Evolutionary conservation across 148 eudicot genomes (phyloP).

Genomic region (Fagopyrum homotropicum): DNA sequence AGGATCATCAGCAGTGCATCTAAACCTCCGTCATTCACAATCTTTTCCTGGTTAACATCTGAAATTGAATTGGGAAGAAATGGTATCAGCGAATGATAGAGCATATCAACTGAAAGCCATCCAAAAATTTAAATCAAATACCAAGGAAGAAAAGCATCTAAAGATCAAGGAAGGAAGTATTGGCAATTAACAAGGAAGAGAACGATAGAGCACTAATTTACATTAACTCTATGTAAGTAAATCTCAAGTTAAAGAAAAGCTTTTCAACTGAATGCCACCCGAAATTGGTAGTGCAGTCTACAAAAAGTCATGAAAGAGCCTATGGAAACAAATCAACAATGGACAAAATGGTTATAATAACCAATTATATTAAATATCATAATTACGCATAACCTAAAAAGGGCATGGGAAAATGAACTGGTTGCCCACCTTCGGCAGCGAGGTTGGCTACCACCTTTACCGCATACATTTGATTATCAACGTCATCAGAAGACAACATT

Average conservation of each 20-base stretch:
- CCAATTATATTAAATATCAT: background rate
- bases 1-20: conserved; percentile 84
- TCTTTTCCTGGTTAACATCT: conserved; percentile 86
- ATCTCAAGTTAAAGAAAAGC: background rate
- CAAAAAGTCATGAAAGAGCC: background rate
- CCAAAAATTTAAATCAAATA: no score
- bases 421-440: conserved; percentile 82
- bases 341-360: background rate
- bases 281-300: background rate
- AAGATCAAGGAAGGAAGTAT: no score
- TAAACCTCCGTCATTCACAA: conserved; percentile 86
- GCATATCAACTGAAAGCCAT: no score
- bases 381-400: background rate
- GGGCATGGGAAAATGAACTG: background rate
- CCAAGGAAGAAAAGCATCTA: no score
- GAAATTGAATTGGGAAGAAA: conserved; percentile 10
- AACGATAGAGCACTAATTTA: background rate
- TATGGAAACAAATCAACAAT: background rate
- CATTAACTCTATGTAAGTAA: background rate
- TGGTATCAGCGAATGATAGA: background rate
- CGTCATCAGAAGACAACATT: conserved; percentile 60
- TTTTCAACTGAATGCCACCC: background rate
- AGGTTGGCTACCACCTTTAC: conserved; percentile 90
- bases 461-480: conserved; percentile 83
- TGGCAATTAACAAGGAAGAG: conserved; percentile 36